phyloP scores from a whole-genome alignment of 208 protist species.

The Zelonia costaricensis region DNA sequence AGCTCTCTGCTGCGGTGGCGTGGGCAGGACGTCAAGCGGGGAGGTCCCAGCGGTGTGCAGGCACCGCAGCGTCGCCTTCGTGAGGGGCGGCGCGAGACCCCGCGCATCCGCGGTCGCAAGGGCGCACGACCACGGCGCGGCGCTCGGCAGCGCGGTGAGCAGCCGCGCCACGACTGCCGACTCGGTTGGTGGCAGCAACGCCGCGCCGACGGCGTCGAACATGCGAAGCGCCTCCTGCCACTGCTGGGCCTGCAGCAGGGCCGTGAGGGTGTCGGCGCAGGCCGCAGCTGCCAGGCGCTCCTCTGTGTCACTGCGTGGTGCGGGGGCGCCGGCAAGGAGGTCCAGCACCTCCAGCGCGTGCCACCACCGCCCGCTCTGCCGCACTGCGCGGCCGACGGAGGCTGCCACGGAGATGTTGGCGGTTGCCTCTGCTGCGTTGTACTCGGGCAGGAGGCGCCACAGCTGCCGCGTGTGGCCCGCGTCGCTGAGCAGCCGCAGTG shows the following conservation, averaged over 20 bases:
- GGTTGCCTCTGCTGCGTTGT: conserved; percentile 19
- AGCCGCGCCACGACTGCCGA: conserved; percentile 40
- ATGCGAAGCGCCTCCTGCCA: conserved; percentile 67
- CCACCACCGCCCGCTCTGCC: conserved; percentile 61
- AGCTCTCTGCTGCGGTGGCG: neutral
- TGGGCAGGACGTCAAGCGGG: neutral
- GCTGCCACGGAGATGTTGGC: conserved; percentile 51
- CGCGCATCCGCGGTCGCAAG: conserved; percentile 11
- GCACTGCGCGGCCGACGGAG: conserved; percentile 54
- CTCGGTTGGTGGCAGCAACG: conserved; percentile 29
- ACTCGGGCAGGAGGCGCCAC: conserved; percentile 55
- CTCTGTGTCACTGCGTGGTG: conserved; percentile 36
- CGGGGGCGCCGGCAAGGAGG: conserved; percentile 38
- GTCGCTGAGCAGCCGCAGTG: conserved; percentile 83
- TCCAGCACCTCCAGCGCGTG: conserved; percentile 67
- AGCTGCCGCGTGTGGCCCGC: conserved; percentile 49
- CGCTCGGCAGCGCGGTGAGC: conserved; percentile 40
- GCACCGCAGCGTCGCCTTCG: conserved; percentile 1
- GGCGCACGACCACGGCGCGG: conserved; percentile 46
- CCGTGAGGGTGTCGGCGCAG: conserved; percentile 53
- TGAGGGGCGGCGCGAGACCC: conserved; percentile 2
- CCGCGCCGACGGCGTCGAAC: conserved; percentile 33
- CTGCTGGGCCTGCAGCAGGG: conserved; percentile 45
- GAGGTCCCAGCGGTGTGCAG: conserved; percentile 19
- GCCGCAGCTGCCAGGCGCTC: conserved; percentile 56